Conservation (phyloP, 2,329 filamentous ascomycete genomes). For the Fusarium compactum region DNA sequence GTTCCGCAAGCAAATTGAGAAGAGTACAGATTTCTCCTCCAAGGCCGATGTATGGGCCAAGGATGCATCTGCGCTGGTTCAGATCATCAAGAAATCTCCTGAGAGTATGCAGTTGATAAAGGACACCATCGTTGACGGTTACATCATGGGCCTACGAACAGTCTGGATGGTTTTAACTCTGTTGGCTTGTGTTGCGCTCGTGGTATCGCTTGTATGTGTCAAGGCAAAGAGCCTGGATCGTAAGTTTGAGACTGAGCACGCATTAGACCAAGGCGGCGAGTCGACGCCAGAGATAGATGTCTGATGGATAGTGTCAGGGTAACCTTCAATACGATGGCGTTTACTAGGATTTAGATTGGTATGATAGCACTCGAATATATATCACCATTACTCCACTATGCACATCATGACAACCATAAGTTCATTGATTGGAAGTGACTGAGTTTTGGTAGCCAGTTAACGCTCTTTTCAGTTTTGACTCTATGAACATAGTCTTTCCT, state of each 20-base stretch:
- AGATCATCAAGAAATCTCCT: conserved; percentile 59
- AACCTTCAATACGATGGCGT: not conserved
- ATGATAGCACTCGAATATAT: not conserved
- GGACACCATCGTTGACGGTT: conserved; percentile 49
- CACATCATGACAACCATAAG: not conserved
- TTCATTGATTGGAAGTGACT: not conserved
- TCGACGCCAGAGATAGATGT: conserved; percentile 10
- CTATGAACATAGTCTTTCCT: not conserved
- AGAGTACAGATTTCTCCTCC: conserved; percentile 59
- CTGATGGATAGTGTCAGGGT: conserved; percentile 1
- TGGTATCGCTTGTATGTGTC: conserved; percentile 31
- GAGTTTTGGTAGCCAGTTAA: not conserved
- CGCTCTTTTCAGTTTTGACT: not conserved
- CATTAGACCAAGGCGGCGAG: conserved; percentile 11
- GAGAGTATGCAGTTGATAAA: conserved; percentile 37
- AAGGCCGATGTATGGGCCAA: conserved; percentile 61
- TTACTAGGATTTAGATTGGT: not conserved
- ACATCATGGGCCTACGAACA: conserved; percentile 49
- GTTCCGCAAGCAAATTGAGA: conserved; percentile 63
- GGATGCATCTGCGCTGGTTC: conserved; percentile 69
- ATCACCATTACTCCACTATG: not conserved
- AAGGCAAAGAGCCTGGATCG: conserved; percentile 41
- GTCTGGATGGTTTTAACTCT: conserved; percentile 52
- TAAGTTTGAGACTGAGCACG: conserved; percentile 42
- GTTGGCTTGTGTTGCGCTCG: conserved; percentile 44